These are phyloP conservation scores for Cercospora beticola DNA, from an alignment of 2,329 filamentous ascomycete genomes.

Conservation along the genomic window DNA sequence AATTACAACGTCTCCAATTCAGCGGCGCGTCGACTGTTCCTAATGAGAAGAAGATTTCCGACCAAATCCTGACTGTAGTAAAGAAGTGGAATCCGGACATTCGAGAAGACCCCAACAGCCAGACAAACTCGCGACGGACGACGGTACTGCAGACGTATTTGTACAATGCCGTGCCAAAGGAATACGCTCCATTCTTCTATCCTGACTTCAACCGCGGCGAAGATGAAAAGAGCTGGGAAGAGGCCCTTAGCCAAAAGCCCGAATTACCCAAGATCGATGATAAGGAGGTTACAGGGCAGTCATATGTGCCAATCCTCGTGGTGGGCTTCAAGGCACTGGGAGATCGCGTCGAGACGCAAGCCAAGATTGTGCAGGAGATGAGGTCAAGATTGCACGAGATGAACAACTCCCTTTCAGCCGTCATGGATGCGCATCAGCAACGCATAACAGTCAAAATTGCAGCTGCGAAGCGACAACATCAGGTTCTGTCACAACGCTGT, in stretches of 20 bases:
- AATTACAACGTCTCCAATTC: slow-evolving; percentile 31
- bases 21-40: slow-evolving; percentile 26
- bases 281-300: slow-evolving; percentile 37
- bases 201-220: slow-evolving; percentile 61
- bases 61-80: slow-evolving; percentile 69
- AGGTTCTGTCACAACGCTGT: slow-evolving; percentile 69
- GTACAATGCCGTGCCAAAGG: slow-evolving; percentile 79
- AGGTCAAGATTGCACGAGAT: slow-evolving; percentile 75
- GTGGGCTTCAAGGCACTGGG: slow-evolving; percentile 71
- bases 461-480: slow-evolving; percentile 70
- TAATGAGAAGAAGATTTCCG: slow-evolving; percentile 68
- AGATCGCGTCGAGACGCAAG: slow-evolving; percentile 70
- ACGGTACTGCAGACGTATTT: slow-evolving; percentile 82
- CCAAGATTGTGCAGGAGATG: slow-evolving; percentile 66
- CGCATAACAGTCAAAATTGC: slow-evolving; percentile 71
- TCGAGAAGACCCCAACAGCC: slow-evolving; percentile 50
- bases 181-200: slow-evolving; percentile 72
- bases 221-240: slow-evolving; percentile 78
- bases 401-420: slow-evolving; percentile 69
- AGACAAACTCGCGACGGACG: slow-evolving; percentile 19
- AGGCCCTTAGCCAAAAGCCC: slow-evolving; percentile 77
- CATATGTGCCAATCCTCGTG: slow-evolving; percentile 74
- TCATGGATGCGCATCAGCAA: slow-evolving; percentile 75
- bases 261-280: slow-evolving; percentile 41
- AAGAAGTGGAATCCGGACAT: slow-evolving; percentile 70